These are phyloP conservation scores for Epichloe uncinata DNA, from an alignment of 2,329 filamentous ascomycete species.

Conservation along the genomic window DNA sequence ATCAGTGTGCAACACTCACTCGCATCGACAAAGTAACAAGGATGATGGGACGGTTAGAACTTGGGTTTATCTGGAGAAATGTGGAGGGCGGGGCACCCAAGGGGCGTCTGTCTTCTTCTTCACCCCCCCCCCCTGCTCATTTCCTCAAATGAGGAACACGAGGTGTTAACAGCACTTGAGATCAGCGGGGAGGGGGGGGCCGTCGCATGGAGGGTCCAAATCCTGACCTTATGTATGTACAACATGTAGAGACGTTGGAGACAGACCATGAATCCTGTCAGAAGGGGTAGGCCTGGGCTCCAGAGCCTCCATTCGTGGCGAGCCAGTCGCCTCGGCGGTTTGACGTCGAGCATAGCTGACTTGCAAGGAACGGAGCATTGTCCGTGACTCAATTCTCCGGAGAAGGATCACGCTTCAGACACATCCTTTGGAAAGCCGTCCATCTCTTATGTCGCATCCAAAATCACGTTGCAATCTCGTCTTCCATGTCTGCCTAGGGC, in stretches of 20 bases:
- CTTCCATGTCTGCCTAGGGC: not conserved
- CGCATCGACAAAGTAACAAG: too few species aligned
- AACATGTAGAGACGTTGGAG: not conserved
- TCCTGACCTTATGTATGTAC: too few species aligned
- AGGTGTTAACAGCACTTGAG: not conserved
- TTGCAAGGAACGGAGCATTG: not conserved
- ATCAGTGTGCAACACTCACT: not conserved
- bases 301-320: too few species aligned
- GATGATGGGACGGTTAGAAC: slow-evolving; percentile 1
- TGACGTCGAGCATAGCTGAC: not conserved
- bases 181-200: not conserved
- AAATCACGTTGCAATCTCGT: too few species aligned
- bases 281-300: too few species aligned
- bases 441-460: too few species aligned
- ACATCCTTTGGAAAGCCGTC: not conserved
- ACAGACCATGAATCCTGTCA: too few species aligned
- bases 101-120: too few species aligned
- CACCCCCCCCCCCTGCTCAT: too few species aligned
- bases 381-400: not conserved
- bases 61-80: slow-evolving; percentile 6
- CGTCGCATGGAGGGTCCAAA: not conserved
- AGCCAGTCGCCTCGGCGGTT: not conserved
- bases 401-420: not conserved
- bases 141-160: too few species aligned
- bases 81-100: slow-evolving; percentile 1